phyloP scores from a whole-genome alignment of 192 early-diverging fungal species.

The Jimgerdemannia lactiflua region DNA sequence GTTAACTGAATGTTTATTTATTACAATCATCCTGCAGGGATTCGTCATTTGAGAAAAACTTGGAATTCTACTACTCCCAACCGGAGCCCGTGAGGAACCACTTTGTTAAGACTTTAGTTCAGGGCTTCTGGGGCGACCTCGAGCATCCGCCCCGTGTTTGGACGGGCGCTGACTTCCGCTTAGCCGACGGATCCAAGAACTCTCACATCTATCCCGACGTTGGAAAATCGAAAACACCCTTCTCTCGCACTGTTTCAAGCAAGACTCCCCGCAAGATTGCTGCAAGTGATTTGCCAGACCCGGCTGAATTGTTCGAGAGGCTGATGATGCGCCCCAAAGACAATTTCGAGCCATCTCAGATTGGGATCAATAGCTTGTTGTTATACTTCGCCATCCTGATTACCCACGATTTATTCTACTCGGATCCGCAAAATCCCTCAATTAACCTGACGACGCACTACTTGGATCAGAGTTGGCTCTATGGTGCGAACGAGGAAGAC shows the following conservation, averaged over 20 bases:
- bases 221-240: slow-evolving; percentile 24
- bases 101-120: too few relatives aligned
- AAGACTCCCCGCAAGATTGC: slow-evolving; percentile 6
- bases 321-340: slow-evolving; percentile 14
- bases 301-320: slow-evolving; percentile 21
- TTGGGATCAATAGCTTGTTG: slow-evolving; percentile 36
- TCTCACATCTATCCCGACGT: slow-evolving; percentile 20
- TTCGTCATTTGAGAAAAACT: too few relatives aligned
- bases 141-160: slow-evolving; percentile 26
- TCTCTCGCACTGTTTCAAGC: slow-evolving; percentile 27
- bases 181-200: slow-evolving; percentile 36
- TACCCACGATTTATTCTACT: slow-evolving; percentile 42
- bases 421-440: slow-evolving; percentile 23
- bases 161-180: slow-evolving; percentile 27
- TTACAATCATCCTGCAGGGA: too few relatives aligned
- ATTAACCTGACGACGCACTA: slow-evolving; percentile 44
- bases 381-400: slow-evolving; percentile 40
- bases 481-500: slow-evolving; percentile 32
- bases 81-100: too few relatives aligned
- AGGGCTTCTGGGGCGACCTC: slow-evolving; percentile 27
- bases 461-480: slow-evolving; percentile 35
- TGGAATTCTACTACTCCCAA: too few relatives aligned
- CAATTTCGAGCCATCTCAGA: slow-evolving; percentile 20
- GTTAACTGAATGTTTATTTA: too few relatives aligned
- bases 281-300: slow-evolving; percentile 24